A percentile compares a stretch with the other conserved stretches of the same genome.
Conservation (phyloP, 2,329 filamentous ascomycete species). For the Coniochaeta sp. region DNA sequence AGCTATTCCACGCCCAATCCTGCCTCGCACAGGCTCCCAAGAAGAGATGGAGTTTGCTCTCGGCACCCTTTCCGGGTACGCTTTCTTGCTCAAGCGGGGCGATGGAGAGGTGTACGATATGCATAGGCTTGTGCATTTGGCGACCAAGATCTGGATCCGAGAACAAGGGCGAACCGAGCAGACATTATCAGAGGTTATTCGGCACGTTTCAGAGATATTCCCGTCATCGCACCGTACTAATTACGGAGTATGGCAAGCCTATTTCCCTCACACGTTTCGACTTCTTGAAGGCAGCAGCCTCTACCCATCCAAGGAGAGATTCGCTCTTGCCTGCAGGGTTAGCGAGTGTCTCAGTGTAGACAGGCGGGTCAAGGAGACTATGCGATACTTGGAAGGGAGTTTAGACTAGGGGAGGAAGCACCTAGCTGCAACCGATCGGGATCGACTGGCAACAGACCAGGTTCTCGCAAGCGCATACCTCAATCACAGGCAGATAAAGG, state of each 20-base stretch:
- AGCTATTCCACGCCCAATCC: constrained; percentile 26
- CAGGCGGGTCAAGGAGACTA: constrained; percentile 5
- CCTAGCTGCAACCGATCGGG: not conserved
- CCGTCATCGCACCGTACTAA: not conserved
- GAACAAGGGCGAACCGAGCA: constrained; percentile 4
- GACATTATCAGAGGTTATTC: not conserved
- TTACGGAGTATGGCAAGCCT: constrained; percentile 13
- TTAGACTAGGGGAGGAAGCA: not conserved
- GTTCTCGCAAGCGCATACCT: not conserved
- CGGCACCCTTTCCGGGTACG: constrained; percentile 23
- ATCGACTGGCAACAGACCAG: not conserved
- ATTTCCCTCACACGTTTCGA: constrained; percentile 17
- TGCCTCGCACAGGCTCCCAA: constrained; percentile 14
- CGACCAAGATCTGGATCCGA: constrained; percentile 20
- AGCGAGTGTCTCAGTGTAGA: constrained; percentile 7
- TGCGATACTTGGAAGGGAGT: not conserved
- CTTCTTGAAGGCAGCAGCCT: constrained; percentile 10
- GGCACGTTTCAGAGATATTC: constrained; percentile 3
- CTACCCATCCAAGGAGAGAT: constrained; percentile 8
- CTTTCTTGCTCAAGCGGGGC: constrained; percentile 19
- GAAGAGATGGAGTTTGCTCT: constrained; percentile 16
- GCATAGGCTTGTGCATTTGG: constrained; percentile 27
- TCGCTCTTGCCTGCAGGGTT: constrained; percentile 9
- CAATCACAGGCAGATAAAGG: not conserved
- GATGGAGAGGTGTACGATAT: constrained; percentile 22